phyloP scores from a whole-genome alignment of 2,329 filamentous ascomycete species.

The Mycosphaerella sp. region DNA sequence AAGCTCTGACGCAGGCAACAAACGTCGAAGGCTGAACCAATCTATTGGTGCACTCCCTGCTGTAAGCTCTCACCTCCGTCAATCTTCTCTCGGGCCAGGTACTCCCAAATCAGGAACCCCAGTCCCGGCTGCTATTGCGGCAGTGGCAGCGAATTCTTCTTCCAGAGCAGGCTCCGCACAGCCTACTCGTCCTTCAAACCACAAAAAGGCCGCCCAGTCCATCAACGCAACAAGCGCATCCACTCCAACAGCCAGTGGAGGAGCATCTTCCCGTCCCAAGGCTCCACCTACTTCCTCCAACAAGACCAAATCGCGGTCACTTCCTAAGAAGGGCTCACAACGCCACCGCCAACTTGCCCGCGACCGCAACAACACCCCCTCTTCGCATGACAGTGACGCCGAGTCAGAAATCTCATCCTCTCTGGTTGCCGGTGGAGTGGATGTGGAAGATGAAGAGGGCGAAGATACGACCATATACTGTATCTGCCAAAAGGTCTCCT shows the following conservation, averaged over 20 bases:
- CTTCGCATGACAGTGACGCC: slow-evolving; percentile 20
- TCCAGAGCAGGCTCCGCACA: slow-evolving; percentile 54
- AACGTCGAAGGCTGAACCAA: slow-evolving; percentile 53
- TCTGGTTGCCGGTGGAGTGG: slow-evolving; percentile 23
- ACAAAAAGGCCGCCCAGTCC: slow-evolving; percentile 30
- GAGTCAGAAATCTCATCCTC: slow-evolving; percentile 18
- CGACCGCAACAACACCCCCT: slow-evolving; percentile 30
- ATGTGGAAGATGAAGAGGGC: slow-evolving; percentile 34
- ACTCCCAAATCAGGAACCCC: slow-evolving; percentile 56
- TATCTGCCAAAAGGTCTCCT: slow-evolving; percentile 74
- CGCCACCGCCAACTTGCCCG: slow-evolving; percentile 34
- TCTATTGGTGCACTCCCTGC: slow-evolving; percentile 51
- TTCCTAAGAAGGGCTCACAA: slow-evolving; percentile 29
- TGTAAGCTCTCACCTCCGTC: slow-evolving; percentile 49
- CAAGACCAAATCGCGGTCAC: slow-evolving; percentile 22
- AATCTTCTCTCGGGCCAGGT: slow-evolving; percentile 57
- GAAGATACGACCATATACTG: slow-evolving; percentile 61
- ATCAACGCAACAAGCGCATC: slow-evolving; percentile 32
- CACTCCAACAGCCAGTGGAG: too few species aligned
- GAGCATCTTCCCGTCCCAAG: slow-evolving; percentile 30
- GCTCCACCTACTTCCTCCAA: slow-evolving; percentile 42
- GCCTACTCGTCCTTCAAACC: slow-evolving; percentile 36
- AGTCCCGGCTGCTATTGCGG: slow-evolving; percentile 35
- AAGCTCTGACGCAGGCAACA: slow-evolving; percentile 43
- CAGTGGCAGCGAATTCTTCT: slow-evolving; percentile 32